Percentiles rank a stretch among this genome's conserved stretches.
phyloP scores from a whole-genome alignment of 345 rosid species.

The Salix suchowensis region DNA sequence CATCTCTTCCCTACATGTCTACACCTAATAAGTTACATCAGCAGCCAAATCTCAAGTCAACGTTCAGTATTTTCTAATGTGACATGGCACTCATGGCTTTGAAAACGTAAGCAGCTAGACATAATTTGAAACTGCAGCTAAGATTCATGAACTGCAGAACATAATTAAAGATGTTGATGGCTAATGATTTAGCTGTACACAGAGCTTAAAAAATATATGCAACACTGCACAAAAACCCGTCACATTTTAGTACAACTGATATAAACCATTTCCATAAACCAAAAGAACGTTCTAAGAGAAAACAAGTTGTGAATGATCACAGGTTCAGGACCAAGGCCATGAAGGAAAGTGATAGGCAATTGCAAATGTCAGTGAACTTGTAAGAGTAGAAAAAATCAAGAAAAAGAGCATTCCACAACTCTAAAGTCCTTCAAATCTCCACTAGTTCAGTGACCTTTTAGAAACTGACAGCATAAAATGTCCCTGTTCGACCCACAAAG shows the following conservation, averaged over 20 bases:
- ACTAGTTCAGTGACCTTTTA: background rate
- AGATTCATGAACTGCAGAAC: background rate
- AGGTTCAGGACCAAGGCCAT: background rate
- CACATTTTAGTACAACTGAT: background rate
- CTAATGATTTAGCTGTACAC: background rate
- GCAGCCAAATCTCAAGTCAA: background rate
- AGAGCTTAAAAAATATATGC: background rate
- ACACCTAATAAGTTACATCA: background rate
- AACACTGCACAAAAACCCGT: background rate
- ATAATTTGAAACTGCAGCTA: background rate
- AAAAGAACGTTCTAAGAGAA: background rate
- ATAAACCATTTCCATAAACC: background rate
- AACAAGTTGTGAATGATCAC: background rate
- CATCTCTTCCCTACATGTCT: background rate
- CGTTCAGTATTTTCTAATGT: background rate
- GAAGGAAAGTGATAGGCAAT: background rate
- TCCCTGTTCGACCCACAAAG: background rate
- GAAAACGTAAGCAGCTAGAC: background rate
- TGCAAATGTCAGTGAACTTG: background rate
- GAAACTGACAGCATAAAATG: background rate
- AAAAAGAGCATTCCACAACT: background rate
- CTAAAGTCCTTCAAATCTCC: background rate
- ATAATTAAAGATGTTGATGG: background rate
- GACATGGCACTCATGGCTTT: background rate
- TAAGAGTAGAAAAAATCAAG: background rate